Base-by-base conservation (phyloP, 345 rosid species). In the Gossypium rotundifolium region DNA sequence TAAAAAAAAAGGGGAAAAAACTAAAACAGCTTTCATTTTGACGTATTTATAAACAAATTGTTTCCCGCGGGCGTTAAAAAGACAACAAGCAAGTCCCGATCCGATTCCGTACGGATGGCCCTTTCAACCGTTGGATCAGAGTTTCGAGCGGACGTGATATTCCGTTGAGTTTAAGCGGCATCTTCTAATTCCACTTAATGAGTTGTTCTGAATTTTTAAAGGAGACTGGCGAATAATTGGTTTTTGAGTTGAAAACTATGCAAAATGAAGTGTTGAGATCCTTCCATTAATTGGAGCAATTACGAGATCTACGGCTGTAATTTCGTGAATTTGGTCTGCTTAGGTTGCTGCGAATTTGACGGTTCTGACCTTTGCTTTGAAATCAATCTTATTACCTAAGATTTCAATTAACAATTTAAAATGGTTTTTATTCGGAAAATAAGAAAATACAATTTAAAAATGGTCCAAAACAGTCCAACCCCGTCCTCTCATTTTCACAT, bases 41-140 rank as follows among this genome's bases (percentile, higher is more conserved):
- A 27, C 61, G 61, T 29, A 33, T n/a, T 27, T n/a, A 52, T 70
- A 52, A 11, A 29, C 5, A 29, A 29, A 17, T 1, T 52, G 73
- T 53, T 70, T 70, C 48, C 73, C 61, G 48, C 61, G 73, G 73
- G 53, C 11, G 73, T 0, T 29, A 51, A n/a, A 70, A 52, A 4
- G 25, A 6, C 17, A n/a, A 6, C 17, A n/a, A 52, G 25, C 61
- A 52, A 17, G 23, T 3, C 20, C 42, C 71, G 25, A 69, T 44
- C 73, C 11, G 25, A 27, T 10, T 27, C 25, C 0, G 4, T 29
- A 70, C 48, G 73, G 61, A 52, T 10, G 1, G 25, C 7, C 60
- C 10, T 69, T 45, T 70, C 20, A 17, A 10, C 73, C 73, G 73
- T 29, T 70, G 59, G 73, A 51, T 70, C 17, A 45, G 60, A 11